phyloP scores from a whole-genome alignment of 1,284 basidiomycete genomes.

The Inonotus obliquus region DNA sequence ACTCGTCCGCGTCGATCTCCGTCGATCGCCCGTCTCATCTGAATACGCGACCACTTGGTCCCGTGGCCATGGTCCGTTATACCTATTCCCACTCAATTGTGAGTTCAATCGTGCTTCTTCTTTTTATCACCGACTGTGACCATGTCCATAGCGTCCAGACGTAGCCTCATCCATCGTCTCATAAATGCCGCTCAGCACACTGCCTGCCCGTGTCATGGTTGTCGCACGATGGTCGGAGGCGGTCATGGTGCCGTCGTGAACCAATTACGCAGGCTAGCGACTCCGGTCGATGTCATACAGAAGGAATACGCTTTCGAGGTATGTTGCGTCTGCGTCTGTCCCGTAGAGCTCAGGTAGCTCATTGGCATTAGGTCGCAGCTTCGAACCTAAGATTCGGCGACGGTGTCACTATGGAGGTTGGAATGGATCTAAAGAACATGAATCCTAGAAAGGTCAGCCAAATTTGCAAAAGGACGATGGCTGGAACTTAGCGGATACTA shows the following conservation, averaged over 20 bases:
- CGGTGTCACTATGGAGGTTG: conserved; percentile 87
- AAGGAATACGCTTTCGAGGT: conserved; percentile 98
- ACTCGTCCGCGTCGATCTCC: not conserved
- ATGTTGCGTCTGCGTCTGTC: conserved; percentile 19
- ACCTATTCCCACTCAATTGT: not conserved
- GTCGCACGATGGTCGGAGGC: conserved; percentile 38
- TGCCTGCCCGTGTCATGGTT: conserved; percentile 73
- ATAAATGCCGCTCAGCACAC: conserved; percentile 55
- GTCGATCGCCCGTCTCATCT: not conserved
- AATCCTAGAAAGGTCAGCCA: conserved; percentile 67
- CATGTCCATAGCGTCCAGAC: conserved; percentile 14
- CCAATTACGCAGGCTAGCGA: conserved; percentile 75
- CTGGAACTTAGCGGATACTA: conserved; percentile 34
- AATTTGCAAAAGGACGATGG: conserved; percentile 4
- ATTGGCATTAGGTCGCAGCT: conserved; percentile 68
- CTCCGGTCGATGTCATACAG: conserved; percentile 71
- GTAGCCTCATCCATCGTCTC: conserved; percentile 17
- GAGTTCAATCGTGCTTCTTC: not conserved
- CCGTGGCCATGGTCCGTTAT: not conserved
- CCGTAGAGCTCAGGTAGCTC: not conserved
- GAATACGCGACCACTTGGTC: not conserved
- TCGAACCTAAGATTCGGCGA: conserved; percentile 88
- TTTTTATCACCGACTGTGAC: conserved; percentile 1
- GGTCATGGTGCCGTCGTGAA: conserved; percentile 42
- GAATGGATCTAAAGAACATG: conserved; percentile 92